Base-by-base conservation (phyloP, 352 stramenopile species). In the Globisporangium yorkense region DNA sequence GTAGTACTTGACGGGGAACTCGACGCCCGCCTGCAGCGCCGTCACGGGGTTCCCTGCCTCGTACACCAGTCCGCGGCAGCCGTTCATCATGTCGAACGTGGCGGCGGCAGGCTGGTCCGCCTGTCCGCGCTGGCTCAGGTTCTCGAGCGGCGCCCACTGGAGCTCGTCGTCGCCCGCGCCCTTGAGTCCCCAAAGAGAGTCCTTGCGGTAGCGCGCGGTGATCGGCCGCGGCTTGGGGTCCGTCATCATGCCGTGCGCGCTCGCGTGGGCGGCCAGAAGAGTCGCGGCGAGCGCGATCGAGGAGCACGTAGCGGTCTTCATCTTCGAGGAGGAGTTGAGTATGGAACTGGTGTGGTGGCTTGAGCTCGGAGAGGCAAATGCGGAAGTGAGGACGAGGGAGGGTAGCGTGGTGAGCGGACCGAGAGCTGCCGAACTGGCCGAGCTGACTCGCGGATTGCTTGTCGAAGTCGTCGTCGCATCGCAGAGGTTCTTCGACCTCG, bases 71-170 rank as follows among this genome's bases (percentile, higher is more conserved):
- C 74, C 76, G 21, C 76, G 74, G 57, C 73, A 87, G 2, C 76
- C 76, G 62, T 87, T 87, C 67, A 72, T 74, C 24, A 87, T 72
- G 54, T 80, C 71, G 58, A 84, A 87, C 37, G 69, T 80, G 24
- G 63, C 56, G 20, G 67, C 70, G 1, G 56, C 69, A 0, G 76
- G 76, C 24, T 73, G 61, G 43, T 75, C 73, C 5, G 62, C 56
- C 43, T 87, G 76, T 47, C 68, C 74, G 41, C 76, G 74, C 44
- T 82, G 57, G 56, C 67, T 69, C 54, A 87, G 60, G 60, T 77
- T 76, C 58, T 87, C 69, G n/a, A 87, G 69, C 3, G 76, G 74
- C 1, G 76, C 70, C 62, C 63, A 84, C 31, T 74, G 49, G 44
- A 84, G 66, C 57, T 87, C 76, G 35, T 80, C 61, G 37, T 79